Conservation (phyloP, 768 basidiomycete genomes). For the Terana coerulea region DNA sequence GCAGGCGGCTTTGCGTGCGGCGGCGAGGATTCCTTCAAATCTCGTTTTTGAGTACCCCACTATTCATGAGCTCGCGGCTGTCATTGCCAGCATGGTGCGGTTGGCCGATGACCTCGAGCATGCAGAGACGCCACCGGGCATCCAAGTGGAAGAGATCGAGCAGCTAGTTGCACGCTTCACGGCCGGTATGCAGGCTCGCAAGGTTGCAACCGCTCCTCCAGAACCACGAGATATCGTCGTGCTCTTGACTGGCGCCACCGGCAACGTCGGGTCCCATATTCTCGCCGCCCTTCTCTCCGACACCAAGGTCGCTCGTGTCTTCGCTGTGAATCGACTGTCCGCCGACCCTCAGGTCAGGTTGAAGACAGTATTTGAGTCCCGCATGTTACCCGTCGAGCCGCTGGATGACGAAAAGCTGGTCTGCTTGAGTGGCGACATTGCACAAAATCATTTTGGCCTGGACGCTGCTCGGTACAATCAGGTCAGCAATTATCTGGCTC, state of each 20-base stretch:
- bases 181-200: background rate
- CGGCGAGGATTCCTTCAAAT: slow-evolving; percentile 1
- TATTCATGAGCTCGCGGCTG: background rate
- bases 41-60: slow-evolving; percentile 10
- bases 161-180: background rate
- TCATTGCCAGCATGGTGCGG: background rate
- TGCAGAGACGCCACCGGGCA: too few relatives aligned
- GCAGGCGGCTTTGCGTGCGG: background rate
- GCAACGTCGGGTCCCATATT: slow-evolving; percentile 11
- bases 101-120: background rate
- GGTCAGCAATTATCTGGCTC: background rate
- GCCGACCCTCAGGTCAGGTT: background rate
- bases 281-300: slow-evolving; percentile 3
- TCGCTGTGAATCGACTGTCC: background rate
- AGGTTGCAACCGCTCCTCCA: background rate
- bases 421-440: slow-evolving; percentile 2
- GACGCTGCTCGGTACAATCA: background rate
- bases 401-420: background rate
- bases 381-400: background rate
- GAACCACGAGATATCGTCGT: background rate
- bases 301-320: background rate
- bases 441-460: slow-evolving; percentile 3
- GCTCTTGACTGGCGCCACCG: slow-evolving; percentile 9
- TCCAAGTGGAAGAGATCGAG: slow-evolving; percentile 1
- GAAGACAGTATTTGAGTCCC: background rate